Base-by-base conservation (phyloP, 345 rosid genomes). In the Lepidium africanum region DNA sequence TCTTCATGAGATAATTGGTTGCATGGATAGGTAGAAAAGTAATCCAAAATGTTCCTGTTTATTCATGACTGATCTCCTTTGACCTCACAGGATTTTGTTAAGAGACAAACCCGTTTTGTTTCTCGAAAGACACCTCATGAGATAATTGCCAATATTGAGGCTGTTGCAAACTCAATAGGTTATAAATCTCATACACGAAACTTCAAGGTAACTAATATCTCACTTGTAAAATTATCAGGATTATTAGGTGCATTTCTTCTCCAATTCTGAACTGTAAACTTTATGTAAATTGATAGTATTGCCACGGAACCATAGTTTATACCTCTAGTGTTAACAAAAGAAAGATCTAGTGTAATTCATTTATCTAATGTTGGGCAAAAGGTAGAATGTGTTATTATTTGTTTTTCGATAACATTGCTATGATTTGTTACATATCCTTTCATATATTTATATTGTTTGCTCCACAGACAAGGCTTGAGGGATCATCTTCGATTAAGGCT, bases 61-160 rank as follows among this genome's bases (percentile, higher is more conserved):
- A 38, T 40, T 15, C 51, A 56, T 58, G 30, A 16, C 62, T 70
- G 55, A 46, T 17, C n/a, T n/a, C 3, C 15, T 67, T 65, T 54
- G 40, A 37, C 43, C 55, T 70, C 4, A 61, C 83, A 92, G 94
- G 98, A 92, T 77, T 84, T 69, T 73, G 77, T 89, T 38, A 89
- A 83, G 72, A 75, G 87, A 63, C 98, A 89, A 80, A 92, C 98
- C 19, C 94, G 94, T 67, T 89, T 89, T 79, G 90, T 92, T 27
- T 92, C 94, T 62, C 79, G 86, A 57, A 78, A 78, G 54, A 84
- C 88, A 17, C 89, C 97, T 21, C 83, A 77, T 63, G 86, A 59
- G 40, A 85, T 94, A 76, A 72, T 87, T 59, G 83, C 95, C 65
- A 77, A 79, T 2, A 78, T 88, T 67, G 92, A 87, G 79, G 81